Percentiles rank a stretch among this genome's conserved stretches.
These are phyloP conservation scores for Komagataella pseudopastoris DNA, from an alignment of 805 yeast genomes.

Conservation along the genomic window DNA sequence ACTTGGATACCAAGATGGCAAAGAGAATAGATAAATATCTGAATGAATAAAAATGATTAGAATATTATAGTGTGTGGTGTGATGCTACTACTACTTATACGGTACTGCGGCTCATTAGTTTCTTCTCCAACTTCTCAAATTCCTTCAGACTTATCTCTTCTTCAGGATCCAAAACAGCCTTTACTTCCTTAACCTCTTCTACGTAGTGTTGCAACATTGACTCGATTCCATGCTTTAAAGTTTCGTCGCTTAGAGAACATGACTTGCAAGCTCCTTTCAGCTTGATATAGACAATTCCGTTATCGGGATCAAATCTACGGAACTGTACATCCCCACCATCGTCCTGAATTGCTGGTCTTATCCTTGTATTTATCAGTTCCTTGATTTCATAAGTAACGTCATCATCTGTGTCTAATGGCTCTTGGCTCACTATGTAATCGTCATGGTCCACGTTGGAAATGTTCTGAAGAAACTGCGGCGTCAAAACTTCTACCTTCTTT, in stretches of 20 bases:
- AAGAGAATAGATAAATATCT: constrained; percentile 24
- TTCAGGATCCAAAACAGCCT: constrained; percentile 22
- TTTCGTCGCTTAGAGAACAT: constrained; percentile 55
- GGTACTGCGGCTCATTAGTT: constrained; percentile 18
- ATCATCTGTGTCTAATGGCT: constrained; percentile 43
- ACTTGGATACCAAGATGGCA: constrained; percentile 47
- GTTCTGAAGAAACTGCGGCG: constrained; percentile 15
- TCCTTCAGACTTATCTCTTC: constrained; percentile 59
- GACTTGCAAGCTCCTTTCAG: constrained; percentile 62
- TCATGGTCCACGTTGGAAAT: not conserved
- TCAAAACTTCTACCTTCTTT: constrained; percentile 4
- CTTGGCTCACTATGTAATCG: constrained; percentile 8
- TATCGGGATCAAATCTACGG: constrained; percentile 38
- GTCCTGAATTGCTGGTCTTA: constrained; percentile 62
- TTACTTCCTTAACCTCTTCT: constrained; percentile 51
- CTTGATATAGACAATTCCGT: constrained; percentile 44
- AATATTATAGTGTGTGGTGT: not conserved
- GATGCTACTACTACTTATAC: not conserved
- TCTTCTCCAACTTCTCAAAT: constrained; percentile 71
- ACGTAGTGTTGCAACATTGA: constrained; percentile 58
- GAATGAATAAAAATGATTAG: constrained; percentile 1
- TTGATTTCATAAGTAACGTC: constrained; percentile 56
- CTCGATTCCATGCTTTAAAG: constrained; percentile 57
- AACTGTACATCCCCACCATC: constrained; percentile 69
- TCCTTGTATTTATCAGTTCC: constrained; percentile 55